Base-by-base conservation (phyloP, 139 green algal species). In the Tetratostichococcus sp. region DNA sequence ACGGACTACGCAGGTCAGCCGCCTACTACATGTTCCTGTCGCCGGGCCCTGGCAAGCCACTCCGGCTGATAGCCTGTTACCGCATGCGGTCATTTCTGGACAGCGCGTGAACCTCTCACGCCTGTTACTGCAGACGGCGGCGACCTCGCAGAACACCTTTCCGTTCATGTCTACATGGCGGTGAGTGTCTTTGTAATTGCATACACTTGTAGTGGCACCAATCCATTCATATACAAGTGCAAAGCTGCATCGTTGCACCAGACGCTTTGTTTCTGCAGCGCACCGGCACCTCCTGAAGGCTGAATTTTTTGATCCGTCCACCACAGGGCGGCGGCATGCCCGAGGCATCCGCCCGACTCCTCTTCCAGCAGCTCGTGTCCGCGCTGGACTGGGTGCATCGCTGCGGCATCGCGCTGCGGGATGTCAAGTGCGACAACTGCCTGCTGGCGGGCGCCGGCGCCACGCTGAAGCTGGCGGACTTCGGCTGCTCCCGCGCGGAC, bases 401-500 rank as follows among this genome's bases (percentile, higher is more conserved):
- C 14, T 62, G 50, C 50, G 50, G 14, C 50, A 26, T 62, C 50
- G 50, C 50, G 17, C 2, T 26, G 50, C 50, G 50, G 2, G 50
- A 62, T 17, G 26, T 62, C 50, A 62, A 62, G 50, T 50, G 39
- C 39, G 83, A 88, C 75, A 96, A 96, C 86, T 87, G 89, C 31
- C 83, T 94, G 71, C 82, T 95, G 68, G 83, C 91, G 78, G 89
- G 75, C 35, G 30, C 76, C 30, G 77, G 89, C 35, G 87, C 88
- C 39, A 89, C 85, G 5, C 71, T 93, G 17, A 89, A 90, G 78
- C 72, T 94, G 23, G 80, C 70, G 8, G 90, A 94, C 74, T 94
- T 93, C 75, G 83, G 83, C 30, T 88, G 75, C 79, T 82, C 23
- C 50, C 26, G 50, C 62, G 30, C 39, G 39, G 39, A 50, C 32